phyloP scores from a whole-genome alignment of 2,329 filamentous ascomycete genomes.

The Colletotrichum incanum region DNA sequence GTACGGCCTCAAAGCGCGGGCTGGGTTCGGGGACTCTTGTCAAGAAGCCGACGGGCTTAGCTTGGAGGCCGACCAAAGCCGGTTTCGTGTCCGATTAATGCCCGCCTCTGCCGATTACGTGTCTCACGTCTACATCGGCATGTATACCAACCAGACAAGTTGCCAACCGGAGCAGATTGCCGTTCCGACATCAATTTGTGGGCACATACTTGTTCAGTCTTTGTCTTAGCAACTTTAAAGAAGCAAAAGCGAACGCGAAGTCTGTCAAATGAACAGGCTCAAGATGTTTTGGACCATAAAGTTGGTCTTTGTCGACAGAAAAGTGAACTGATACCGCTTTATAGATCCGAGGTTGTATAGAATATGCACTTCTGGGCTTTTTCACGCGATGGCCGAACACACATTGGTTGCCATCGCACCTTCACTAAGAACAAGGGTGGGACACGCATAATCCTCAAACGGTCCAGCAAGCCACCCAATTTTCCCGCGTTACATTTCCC shows the following conservation, averaged over 20 bases:
- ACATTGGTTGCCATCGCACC: background rate
- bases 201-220: background rate
- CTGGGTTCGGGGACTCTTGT: constrained; percentile 1
- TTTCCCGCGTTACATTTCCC: constrained; percentile 29
- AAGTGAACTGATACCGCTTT: constrained; percentile 4
- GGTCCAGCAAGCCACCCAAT: constrained; percentile 7
- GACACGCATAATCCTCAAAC: constrained; percentile 14
- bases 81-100: constrained; percentile 1
- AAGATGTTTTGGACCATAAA: background rate
- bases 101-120: background rate
- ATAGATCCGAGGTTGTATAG: background rate
- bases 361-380: background rate
- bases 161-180: background rate
- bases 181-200: background rate
- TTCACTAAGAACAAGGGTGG: background rate
- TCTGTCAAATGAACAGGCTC: background rate
- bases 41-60: background rate
- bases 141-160: background rate
- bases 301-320: background rate
- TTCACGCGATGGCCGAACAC: constrained; percentile 2
- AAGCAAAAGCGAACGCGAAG: constrained; percentile 6
- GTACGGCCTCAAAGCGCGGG: constrained; percentile 16
- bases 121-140: background rate
- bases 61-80: constrained; percentile 17
- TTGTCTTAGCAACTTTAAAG: background rate